These are phyloP conservation scores for Eucalyptus albens DNA, from an alignment of 345 rosid genomes.

Conservation along the genomic window DNA sequence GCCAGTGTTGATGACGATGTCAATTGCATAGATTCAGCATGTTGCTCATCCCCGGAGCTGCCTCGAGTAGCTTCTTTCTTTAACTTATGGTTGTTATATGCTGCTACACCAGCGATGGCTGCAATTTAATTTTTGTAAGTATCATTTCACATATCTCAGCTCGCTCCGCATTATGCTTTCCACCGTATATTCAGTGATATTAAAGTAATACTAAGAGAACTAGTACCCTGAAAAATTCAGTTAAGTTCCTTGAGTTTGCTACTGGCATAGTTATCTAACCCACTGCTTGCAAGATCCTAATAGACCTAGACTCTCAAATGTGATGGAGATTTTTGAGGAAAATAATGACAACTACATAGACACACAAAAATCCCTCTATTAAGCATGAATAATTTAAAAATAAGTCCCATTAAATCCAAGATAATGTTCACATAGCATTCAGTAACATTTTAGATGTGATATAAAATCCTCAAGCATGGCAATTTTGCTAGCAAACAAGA, in stretches of 20 bases:
- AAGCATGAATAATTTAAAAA: background rate
- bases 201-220: background rate
- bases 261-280: background rate
- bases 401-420: background rate
- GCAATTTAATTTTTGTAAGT: background rate
- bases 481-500: background rate
- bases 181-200: background rate
- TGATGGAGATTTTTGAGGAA: background rate
- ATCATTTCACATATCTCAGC: background rate
- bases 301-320: background rate
- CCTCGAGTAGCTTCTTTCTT: conserved; percentile 67
- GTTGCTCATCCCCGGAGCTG: conserved; percentile 11
- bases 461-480: background rate
- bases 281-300: background rate
- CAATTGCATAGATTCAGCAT: conserved; percentile 20
- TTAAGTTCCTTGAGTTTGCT: background rate
- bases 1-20: background rate
- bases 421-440: background rate
- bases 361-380: background rate
- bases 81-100: conserved; percentile 86
- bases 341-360: background rate
- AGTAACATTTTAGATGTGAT: background rate
- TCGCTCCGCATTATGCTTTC: background rate
- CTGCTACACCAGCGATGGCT: conserved; percentile 96
- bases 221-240: background rate